Percentiles rank a stretch among this genome's conserved stretches.
Conservation (phyloP, 129 eudicot species). For the Rutidosis leptorrhynchoides region DNA sequence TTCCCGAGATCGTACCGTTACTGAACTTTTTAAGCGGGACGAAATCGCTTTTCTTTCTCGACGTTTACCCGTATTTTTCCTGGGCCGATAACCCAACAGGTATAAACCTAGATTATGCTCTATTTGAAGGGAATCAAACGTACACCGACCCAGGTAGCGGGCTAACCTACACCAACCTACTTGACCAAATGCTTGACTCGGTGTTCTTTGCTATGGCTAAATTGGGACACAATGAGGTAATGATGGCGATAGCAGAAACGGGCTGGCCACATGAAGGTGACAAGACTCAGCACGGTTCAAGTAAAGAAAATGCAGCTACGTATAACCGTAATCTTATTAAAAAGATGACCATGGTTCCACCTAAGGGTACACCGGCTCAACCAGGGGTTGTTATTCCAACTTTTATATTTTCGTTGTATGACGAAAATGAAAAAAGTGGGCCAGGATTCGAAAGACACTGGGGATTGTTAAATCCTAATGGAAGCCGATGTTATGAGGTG, state of each 20-base stretch:
- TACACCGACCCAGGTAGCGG: conserved; percentile 51
- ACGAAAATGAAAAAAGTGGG: conserved; percentile 65
- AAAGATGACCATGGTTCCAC: conserved; percentile 46
- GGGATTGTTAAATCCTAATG: conserved; percentile 59
- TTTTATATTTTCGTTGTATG: conserved; percentile 55
- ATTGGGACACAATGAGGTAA: conserved; percentile 43
- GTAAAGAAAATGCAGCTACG: conserved; percentile 63
- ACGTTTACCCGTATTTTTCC: conserved; percentile 60
- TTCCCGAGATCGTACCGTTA: conserved; percentile 34
- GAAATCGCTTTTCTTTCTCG: conserved; percentile 45
- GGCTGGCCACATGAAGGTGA: conserved; percentile 90
- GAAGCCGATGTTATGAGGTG: conserved; percentile 52
- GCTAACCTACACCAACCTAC: conserved; percentile 57
- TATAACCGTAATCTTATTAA: conserved; percentile 56
- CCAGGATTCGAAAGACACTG: conserved; percentile 73
- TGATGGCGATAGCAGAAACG: conserved; percentile 61
- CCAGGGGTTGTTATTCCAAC: conserved; percentile 57
- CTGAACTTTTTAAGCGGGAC: conserved; percentile 47
- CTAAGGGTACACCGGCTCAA: conserved; percentile 71
- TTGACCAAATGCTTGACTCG: conserved; percentile 88
- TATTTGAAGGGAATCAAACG: conserved; percentile 30
- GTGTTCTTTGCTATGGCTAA: conserved; percentile 69
- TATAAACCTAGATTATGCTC: conserved; percentile 51
- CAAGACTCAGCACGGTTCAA: conserved; percentile 58
- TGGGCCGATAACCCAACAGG: conserved; percentile 37